Base-by-base conservation (phyloP, 2,329 filamentous ascomycete species). In the Pestalotiopsis sp. region DNA sequence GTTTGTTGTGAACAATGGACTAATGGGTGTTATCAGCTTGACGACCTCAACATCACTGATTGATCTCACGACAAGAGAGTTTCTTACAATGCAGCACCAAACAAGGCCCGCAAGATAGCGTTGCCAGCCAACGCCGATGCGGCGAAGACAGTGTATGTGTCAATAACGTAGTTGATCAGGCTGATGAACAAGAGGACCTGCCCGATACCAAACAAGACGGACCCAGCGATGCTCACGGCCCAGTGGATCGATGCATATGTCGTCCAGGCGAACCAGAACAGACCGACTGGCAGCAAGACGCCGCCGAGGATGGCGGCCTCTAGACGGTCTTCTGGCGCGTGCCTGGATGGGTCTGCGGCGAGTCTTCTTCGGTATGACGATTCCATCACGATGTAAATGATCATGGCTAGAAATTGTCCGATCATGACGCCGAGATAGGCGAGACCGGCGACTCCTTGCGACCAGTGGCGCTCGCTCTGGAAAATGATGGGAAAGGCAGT, bases 61-160 rank as follows among this genome's bases (percentile, higher is more conserved):
- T 9, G 6, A 7, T 20, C 9, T 20, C 17, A n/a, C 4, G 20
- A 52, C n/a, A 17, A n/a, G 7, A 17, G 45, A 31, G 27, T 27
- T 27, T 17, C 45, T 52, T 52, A 52, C 45, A 91, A 91, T 0
- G 83, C 85, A 0, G 86, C 84, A 68, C 87, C 88, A 68, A 91
- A 89, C 3, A 87, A 71, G 0, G 86, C 88, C 67, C 89, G 83
- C 3, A 91, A 78, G 23, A 91, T 84, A 2, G 85, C 82, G 73
- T 87, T 93, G 62, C 91, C 92, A 2, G 93, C 92, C 9, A 95
- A 83, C 0, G 91, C 92, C 0, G 90, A 93, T 0, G 92, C 92
- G 0, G 92, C 92, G 71, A 91, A 95, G 73, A 70, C 25, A 17
- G 70, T 68, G 68, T 73, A 83, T 0, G 84, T 75, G 71, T 89